A percentile compares a stretch with the other conserved stretches of the same genome.
These are phyloP conservation scores for Schizosaccharomyces cryophilus DNA, from an alignment of 805 yeast genomes.

Conservation along the genomic window DNA sequence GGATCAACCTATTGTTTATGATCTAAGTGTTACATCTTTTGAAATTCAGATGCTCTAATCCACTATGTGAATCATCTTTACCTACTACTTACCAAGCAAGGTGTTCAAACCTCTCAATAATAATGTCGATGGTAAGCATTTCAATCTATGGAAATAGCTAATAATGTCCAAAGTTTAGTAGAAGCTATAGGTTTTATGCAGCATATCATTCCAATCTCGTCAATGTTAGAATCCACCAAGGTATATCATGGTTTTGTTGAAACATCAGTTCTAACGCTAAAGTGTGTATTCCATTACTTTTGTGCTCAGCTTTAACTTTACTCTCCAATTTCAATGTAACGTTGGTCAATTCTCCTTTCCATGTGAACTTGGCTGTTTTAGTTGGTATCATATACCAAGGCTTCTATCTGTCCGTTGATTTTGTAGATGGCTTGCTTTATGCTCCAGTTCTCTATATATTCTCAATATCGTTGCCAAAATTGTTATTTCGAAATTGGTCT, in stretches of 20 bases:
- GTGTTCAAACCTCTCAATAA: background rate
- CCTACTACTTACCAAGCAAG: background rate
- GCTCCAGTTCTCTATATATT: background rate
- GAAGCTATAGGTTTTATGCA: background rate
- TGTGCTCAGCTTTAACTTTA: background rate
- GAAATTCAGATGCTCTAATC: too few relatives aligned
- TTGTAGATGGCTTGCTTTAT: background rate
- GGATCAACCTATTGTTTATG: too few relatives aligned
- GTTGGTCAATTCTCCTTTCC: background rate
- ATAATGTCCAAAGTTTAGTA: background rate
- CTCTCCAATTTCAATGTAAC: background rate
- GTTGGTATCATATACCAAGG: background rate
- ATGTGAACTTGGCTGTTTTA: background rate
- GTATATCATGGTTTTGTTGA: background rate
- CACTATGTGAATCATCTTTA: too few relatives aligned
- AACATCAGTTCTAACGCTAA: background rate
- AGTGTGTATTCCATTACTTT: background rate
- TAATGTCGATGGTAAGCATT: background rate
- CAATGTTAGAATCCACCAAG: background rate
- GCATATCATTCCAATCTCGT: background rate
- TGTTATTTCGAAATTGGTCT: background rate
- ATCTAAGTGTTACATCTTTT: too few relatives aligned
- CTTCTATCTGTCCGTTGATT: background rate
- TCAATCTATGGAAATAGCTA: background rate
- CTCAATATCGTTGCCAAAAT: background rate